phyloP scores from a whole-genome alignment of 495 filamentous ascomycete species.

The Aspergillus mulundensis region DNA sequence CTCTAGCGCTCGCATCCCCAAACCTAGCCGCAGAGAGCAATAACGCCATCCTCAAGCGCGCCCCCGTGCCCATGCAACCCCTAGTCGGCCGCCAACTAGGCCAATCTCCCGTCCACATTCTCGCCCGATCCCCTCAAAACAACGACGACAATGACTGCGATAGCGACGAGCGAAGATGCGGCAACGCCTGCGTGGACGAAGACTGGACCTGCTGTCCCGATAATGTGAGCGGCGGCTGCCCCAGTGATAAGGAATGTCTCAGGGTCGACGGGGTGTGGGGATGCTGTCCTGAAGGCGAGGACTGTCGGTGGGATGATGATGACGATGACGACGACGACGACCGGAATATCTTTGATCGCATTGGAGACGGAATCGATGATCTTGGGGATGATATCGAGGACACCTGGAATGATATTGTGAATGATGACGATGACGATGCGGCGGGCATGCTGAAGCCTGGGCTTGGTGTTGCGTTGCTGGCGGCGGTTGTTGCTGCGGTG shows the following conservation, averaged over 20 bases:
- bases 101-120: background rate
- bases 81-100: background rate
- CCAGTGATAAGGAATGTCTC: constrained; percentile 2
- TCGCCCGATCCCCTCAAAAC: constrained; percentile 1
- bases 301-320: constrained; percentile 8
- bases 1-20: background rate
- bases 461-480: background rate
- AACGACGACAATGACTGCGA: background rate
- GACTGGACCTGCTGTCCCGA: constrained; percentile 3
- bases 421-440: constrained; percentile 7
- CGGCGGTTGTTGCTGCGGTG: background rate
- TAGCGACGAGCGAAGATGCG: constrained; percentile 2
- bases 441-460: constrained; percentile 6
- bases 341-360: background rate
- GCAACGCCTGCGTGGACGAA: background rate
- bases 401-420: constrained; percentile 1
- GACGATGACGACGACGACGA: constrained; percentile 9
- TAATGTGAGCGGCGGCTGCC: constrained; percentile 1
- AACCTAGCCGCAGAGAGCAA: background rate
- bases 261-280: constrained; percentile 1
- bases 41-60: background rate
- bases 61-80: background rate
- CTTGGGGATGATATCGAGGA: constrained; percentile 1
- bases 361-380: background rate
- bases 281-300: constrained; percentile 6